Conservation (phyloP, 2,329 filamentous ascomycete genomes). For the Diaporthe caulivora region DNA sequence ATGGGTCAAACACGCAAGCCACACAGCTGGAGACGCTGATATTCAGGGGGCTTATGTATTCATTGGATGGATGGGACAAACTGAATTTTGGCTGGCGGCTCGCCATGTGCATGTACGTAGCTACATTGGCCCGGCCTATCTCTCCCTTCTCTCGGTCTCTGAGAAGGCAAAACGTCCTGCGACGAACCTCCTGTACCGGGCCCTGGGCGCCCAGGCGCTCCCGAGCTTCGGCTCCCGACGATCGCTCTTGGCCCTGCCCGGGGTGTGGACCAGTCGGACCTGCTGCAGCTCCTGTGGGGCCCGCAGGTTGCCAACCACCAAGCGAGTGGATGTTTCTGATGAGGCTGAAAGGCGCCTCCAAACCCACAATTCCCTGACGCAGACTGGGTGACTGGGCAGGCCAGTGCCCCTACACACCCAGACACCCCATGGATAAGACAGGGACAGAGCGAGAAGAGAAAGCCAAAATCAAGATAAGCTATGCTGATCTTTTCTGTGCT, state of each 20-base stretch:
- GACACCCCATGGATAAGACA: neutral
- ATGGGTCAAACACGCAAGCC: constrained; percentile 31
- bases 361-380: constrained; percentile 27
- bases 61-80: no score
- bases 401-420: neutral
- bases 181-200: constrained; percentile 27
- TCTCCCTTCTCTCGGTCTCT: constrained; percentile 1
- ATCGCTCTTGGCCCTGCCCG: constrained; percentile 22
- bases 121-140: neutral
- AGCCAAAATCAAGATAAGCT: constrained; percentile 17
- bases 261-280: neutral
- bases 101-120: neutral
- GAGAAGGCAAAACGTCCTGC: constrained; percentile 7
- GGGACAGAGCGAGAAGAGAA: neutral
- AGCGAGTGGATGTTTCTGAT: neutral
- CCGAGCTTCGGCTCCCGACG: constrained; percentile 25
- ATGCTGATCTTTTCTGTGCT: constrained; percentile 7
- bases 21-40: constrained; percentile 23
- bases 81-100: neutral
- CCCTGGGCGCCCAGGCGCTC: constrained; percentile 21
- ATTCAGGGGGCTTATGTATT: neutral
- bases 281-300: neutral
- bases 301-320: neutral
- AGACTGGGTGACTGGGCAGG: constrained; percentile 1
- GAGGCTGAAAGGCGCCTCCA: constrained; percentile 5